Evolutionary conservation across 129 eudicot species (phyloP).

Genomic region (Flaveria brownii): DNA sequence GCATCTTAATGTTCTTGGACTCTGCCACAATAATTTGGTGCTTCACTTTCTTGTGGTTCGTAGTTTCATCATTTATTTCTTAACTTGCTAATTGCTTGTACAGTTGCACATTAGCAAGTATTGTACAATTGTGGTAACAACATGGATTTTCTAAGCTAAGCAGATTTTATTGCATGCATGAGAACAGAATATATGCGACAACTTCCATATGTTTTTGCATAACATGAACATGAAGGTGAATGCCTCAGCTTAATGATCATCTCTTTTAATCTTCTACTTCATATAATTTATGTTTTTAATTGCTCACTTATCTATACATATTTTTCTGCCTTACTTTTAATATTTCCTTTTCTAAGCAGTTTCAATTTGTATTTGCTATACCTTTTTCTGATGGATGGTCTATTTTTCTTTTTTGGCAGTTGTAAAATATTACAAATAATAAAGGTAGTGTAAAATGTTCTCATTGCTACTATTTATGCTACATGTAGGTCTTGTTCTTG

Average conservation of each 20-base stretch:
- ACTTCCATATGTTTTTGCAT: background rate
- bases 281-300: background rate
- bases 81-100: background rate
- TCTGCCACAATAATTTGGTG: no score
- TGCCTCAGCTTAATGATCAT: background rate
- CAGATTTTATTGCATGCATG: background rate
- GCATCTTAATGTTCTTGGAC: background rate
- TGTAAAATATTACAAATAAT: background rate
- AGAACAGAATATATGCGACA: background rate
- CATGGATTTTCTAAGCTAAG: background rate
- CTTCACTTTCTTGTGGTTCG: background rate
- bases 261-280: background rate
- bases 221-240: background rate
- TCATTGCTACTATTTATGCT: conserved; percentile 20
- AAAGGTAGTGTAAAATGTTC: background rate
- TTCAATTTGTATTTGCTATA: background rate
- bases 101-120: background rate
- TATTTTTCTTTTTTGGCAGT: background rate
- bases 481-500: conserved; percentile 32
- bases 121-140: background rate
- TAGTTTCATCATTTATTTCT: background rate
- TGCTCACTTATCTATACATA: background rate
- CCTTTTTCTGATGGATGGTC: background rate
- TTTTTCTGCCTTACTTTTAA: background rate
- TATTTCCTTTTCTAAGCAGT: background rate